Evolutionary conservation across 2,329 filamentous ascomycete species (phyloP).

Genomic region (Endoconidiophora polonica): DNA sequence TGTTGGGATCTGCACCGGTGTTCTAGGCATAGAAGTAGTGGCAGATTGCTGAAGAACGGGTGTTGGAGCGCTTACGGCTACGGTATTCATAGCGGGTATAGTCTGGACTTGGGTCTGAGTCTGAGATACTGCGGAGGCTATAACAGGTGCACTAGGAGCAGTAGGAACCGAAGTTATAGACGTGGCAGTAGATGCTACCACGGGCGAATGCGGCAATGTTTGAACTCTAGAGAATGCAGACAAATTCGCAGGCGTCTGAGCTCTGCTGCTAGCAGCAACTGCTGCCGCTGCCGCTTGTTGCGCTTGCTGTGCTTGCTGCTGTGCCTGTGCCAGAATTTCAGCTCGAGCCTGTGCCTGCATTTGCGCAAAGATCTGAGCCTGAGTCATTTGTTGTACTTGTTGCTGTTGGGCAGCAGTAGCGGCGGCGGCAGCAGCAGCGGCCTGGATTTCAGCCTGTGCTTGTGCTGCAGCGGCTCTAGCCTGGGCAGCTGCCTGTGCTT

Average conservation of each 20-base stretch:
- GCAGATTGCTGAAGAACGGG: no score
- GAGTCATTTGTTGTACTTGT: background rate
- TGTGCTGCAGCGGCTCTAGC: constrained; percentile 9
- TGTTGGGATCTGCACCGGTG: background rate
- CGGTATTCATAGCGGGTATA: no score
- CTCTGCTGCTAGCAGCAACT: background rate
- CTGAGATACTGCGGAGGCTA: no score
- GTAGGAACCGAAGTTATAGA: background rate
- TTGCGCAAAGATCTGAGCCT: background rate
- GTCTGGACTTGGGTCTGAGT: no score
- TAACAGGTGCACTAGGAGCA: background rate
- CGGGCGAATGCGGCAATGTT: background rate
- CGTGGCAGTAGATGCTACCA: background rate
- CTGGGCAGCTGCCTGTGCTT: constrained; percentile 14
- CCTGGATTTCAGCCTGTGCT: background rate
- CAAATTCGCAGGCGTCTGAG: background rate
- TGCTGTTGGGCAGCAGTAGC: background rate
- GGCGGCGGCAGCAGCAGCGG: background rate
- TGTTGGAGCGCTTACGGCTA: no score
- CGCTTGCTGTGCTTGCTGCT: constrained; percentile 1
- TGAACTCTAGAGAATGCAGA: background rate
- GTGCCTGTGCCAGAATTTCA: background rate
- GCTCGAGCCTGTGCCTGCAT: background rate
- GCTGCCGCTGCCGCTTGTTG: background rate
- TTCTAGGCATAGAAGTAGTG: background rate